Evolutionary conservation across 495 filamentous ascomycete species (phyloP), one percentile per base, ranked within the genome.

Genomic region (Tuber aestivum): DNA sequence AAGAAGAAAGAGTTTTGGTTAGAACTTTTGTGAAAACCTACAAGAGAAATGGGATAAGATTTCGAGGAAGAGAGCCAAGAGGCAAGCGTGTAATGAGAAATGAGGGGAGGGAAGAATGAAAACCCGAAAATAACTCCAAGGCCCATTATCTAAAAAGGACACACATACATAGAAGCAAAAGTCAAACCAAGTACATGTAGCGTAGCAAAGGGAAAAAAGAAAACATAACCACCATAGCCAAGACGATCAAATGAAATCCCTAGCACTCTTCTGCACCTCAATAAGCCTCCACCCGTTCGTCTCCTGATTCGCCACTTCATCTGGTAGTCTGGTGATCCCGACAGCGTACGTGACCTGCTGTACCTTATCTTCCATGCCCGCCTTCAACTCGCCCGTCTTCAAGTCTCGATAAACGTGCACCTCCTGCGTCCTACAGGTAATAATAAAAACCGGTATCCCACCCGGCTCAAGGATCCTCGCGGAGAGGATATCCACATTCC

Each of bases 361-460:
- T 42, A 99, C 95, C 85, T 92, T 94, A 85, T 99, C 95, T 84
- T 99, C 96, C 93, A 97, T 97, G 42, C 95, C 95, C n/a, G 95
- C 95, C 32, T 94, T 94, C 61, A 99, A 89, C 80, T 97, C 87
- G 74, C 89, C 89, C 0, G 92, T 92, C 87, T 99, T 98, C 50
- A 90, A 88, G 79, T 98, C 96, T 61, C 91, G 89, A 86, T 97
- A 99, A 23, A 97, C 94, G 83, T 99, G 95, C 12, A 98, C 94
- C 83, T 99, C 95, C 83, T 99, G 95, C n/a, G 95, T 97, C 48
- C 94, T 88, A 84, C 94, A 97, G 68, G 93, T 96, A 74, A 99
- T 90, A 81, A 99, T 96, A 82, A 99, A 99, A 23, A 99, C 95
- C 0, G 95, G 95, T 61, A 98, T 92, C 73, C 97, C 95, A 75